A percentile compares a stretch with the other conserved stretches of the same genome.
Conservation (phyloP, 2,329 filamentous ascomycete species). For the Diaporthe batatas region DNA sequence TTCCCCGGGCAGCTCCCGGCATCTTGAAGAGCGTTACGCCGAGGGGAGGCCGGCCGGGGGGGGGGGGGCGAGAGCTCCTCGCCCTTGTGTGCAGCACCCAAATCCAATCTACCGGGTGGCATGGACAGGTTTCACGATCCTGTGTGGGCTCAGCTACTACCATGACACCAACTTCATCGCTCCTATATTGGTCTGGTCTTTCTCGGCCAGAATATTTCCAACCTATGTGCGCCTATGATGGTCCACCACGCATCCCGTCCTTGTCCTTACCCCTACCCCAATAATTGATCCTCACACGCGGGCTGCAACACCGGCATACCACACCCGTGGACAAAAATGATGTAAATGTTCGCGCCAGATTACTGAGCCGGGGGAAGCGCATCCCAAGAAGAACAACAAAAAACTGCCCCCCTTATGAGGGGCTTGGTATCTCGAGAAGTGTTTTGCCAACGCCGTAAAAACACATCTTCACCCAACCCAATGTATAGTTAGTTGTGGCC, state of each 20-base stretch:
- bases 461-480: slow-evolving; percentile 37
- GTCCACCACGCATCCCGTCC: not conserved
- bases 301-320: not conserved
- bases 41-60: not conserved
- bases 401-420: slow-evolving; percentile 40
- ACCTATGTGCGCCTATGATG: not conserved
- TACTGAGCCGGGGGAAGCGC: slow-evolving; percentile 19
- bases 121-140: not conserved
- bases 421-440: slow-evolving; percentile 47
- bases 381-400: slow-evolving; percentile 32
- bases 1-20: not conserved
- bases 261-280: not conserved
- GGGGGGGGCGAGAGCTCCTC: not conserved
- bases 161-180: not conserved
- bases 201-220: not conserved
- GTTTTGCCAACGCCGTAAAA: slow-evolving; percentile 45
- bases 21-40: not conserved
- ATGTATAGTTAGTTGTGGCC: slow-evolving; percentile 39
- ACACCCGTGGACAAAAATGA: slow-evolving; percentile 3
- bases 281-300: not conserved
- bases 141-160: not conserved
- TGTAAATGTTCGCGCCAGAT: slow-evolving; percentile 32
- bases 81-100: not conserved
- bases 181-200: not conserved
- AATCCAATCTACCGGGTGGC: not conserved